Evolutionary conservation across 192 early-diverging fungal species (phyloP).

Genomic region (Gonapodya sp.): DNA sequence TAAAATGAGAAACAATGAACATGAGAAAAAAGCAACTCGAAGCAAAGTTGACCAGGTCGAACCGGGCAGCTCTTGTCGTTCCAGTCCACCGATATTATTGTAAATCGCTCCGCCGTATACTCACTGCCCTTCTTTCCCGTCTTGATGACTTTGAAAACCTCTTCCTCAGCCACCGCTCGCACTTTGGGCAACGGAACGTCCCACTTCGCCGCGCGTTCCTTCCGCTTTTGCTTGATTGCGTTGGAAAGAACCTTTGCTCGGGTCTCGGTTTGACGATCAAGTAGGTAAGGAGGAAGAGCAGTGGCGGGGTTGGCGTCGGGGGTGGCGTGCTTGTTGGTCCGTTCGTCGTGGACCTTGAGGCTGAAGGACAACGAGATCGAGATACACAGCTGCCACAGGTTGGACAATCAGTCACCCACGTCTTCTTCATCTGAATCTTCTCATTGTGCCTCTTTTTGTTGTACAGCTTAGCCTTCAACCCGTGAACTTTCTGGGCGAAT

Average conservation of each 20-base stretch:
- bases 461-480: slow-evolving; percentile 94
- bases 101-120: background rate
- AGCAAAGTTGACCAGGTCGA: too few species aligned
- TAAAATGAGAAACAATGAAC: too few species aligned
- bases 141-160: slow-evolving; percentile 97
- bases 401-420: slow-evolving; percentile 33
- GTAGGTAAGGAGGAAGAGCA: slow-evolving; percentile 91
- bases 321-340: slow-evolving; percentile 87
- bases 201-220: slow-evolving; percentile 99
- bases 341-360: slow-evolving; percentile 96
- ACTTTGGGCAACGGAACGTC: slow-evolving; percentile 95
- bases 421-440: slow-evolving; percentile 99
- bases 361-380: slow-evolving; percentile 20
- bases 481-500: slow-evolving; percentile 92
- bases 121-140: slow-evolving; percentile 80
- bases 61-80: too few species aligned
- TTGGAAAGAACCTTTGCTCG: slow-evolving; percentile 95
- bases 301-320: slow-evolving; percentile 76
- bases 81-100: background rate
- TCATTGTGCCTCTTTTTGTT: slow-evolving; percentile 97
- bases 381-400: background rate
- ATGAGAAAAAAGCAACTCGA: slow-evolving; percentile 8
- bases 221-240: slow-evolving; percentile 99
- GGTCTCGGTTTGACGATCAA: slow-evolving; percentile 96
- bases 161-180: slow-evolving; percentile 96